Conservation (phyloP, 2,329 filamentous ascomycete species). For the Xylariales sp. region DNA sequence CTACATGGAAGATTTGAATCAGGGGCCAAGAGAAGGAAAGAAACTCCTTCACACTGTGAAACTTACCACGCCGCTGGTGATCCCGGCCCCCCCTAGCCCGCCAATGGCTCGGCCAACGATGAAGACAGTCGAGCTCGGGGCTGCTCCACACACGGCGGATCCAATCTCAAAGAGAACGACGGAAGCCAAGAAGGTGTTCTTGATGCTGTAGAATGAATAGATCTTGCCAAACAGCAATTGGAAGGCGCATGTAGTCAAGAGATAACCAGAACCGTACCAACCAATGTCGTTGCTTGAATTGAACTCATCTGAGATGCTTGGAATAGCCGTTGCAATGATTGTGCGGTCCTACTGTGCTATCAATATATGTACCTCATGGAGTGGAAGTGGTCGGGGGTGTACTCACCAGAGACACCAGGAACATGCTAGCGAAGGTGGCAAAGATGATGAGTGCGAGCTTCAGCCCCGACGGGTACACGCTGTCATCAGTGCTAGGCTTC, state of each 20-base stretch:
- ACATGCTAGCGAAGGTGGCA: slow-evolving; percentile 1
- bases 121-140: slow-evolving; percentile 31
- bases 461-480: background rate
- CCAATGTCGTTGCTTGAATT: slow-evolving; percentile 30
- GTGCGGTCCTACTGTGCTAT: background rate
- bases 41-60: too few relatives aligned
- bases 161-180: slow-evolving; percentile 33
- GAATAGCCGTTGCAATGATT: slow-evolving; percentile 22
- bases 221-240: slow-evolving; percentile 35
- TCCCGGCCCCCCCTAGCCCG: slow-evolving; percentile 32
- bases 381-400: too few relatives aligned
- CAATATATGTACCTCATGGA: background rate
- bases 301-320: slow-evolving; percentile 33
- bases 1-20: slow-evolving; percentile 4
- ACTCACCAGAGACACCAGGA: slow-evolving; percentile 2
- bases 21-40: too few relatives aligned
- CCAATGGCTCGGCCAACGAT: slow-evolving; percentile 36
- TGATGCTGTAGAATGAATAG: slow-evolving; percentile 33
- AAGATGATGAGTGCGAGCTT: background rate
- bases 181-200: slow-evolving; percentile 23
- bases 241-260: slow-evolving; percentile 31
- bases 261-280: slow-evolving; percentile 33
- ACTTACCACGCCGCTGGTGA: slow-evolving; percentile 30
- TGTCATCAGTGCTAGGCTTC: too few relatives aligned
- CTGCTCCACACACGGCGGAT: slow-evolving; percentile 33